Evolutionary conservation across 164 flowering plant species (phyloP), one percentile per base, ranked within the genome.

Genomic region (Nymphaea thermarum): DNA sequence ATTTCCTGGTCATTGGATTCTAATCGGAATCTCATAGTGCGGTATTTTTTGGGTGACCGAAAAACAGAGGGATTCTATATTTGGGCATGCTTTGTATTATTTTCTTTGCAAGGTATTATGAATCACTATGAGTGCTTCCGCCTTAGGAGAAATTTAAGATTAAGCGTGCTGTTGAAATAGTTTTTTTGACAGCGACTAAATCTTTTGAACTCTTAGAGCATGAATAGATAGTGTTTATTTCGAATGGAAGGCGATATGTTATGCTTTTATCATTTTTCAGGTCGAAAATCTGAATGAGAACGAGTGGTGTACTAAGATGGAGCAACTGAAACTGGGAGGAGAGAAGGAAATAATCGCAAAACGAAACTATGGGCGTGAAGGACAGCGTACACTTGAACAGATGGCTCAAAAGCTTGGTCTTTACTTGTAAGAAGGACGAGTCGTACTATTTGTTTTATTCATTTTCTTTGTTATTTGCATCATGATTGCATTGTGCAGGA

Each of bases 261-360:
- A 18, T 55, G 62, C 4, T 55, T 47, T 3, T 42, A 65, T 68
- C 53, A 59, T 14, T 72, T 65, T 60, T 5, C 43, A 45, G 88
- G 74, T 86, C 71, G 96, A 94, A 71, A 81, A 80, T 65, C 70
- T 94, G 68, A 82, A 94, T 77, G 85, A 82, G 80, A 79, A 81
- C 72, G 98, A 91, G 60, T 85, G 93, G 98, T 82, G 89, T 91
- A 71, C 71, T 42, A 91, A 86, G 80, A 77, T 91, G 83, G 90
- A 88, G 73, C 76, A 81, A 67, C 68, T 94, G 85, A 83, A 84
- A 68, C 83, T 60, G 47, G 84, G 91, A 57, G 85, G 77, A 57
- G 88, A 86, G 78, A 86, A 85, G 77, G 99, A 94, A 80, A 70
- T 94, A 85, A 66, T 94, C 61, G 79, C 88, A 51, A 91, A 79